Base-by-base conservation (phyloP, 495 filamentous ascomycete genomes). In the Copromyces sp. region DNA sequence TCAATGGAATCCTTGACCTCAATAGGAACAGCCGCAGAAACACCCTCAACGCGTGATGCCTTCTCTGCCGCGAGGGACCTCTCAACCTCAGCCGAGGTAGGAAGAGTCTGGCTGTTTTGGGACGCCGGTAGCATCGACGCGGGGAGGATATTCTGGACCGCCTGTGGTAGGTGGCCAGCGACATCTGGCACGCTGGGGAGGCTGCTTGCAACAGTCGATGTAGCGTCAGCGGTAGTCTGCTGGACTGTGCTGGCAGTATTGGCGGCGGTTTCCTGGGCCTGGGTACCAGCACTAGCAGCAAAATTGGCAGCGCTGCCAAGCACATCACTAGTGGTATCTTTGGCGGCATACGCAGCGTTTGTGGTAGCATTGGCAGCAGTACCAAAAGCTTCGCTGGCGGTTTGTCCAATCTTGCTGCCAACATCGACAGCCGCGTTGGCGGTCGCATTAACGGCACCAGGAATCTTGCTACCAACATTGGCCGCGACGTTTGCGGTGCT, bases 1-100 rank as follows among this genome's bases (percentile, higher is more conserved):
- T 84, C 78, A 39, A 93, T 84, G 3, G 92, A 94, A 68, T 93
- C 86, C 83, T 91, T 91, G 42, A 95, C 93, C 70, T 90, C 84
- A 8, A 86, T 83, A 6, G 94, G 93, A 7, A 93, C 92, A 53
- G 88, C 85, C 14, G 82, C 76, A 4, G 83, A 86, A 17, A 84
- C 76, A 41, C 81, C 75, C 71, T 84, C 77, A 32, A 76, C 70
- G 16, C 69, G 78, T 16, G 78, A 77, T 20, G 72, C 72, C 35
- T 78, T 70, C 47, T 77, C 72, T 39, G 37, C 71, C 32, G 42
- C 42, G 35, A 37, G 39, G 39, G 53, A 40, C 53, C 38, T 71
- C 72, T 71, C 69, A 9, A 53, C 65, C 16, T 59, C 69, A n/a
- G 47, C 40, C 12, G 41, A 38, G 24, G 53, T 65, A 32, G 53